phyloP scores from a whole-genome alignment of 164 flowering plant species.

The Sextonia rubra region DNA sequence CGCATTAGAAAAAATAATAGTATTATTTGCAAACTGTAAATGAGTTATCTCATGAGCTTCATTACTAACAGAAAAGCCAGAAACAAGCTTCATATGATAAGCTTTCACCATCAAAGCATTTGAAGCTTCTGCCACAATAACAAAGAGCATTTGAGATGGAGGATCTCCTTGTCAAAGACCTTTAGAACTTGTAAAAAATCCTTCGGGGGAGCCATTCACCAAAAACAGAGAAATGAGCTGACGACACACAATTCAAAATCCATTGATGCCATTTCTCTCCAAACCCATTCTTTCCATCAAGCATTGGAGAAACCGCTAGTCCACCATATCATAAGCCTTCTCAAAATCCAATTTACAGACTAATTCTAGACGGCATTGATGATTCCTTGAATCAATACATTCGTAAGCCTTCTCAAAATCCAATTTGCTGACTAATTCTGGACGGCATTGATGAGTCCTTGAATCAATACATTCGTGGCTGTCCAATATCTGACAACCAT shows the following conservation, averaged over 20 bases:
- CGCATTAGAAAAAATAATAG: background rate
- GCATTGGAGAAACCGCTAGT: background rate
- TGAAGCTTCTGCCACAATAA: background rate
- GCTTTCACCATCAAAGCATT: background rate
- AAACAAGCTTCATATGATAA: background rate
- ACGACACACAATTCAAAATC: background rate
- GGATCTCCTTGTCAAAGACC: constrained; percentile 1
- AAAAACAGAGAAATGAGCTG: background rate
- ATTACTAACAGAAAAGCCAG: background rate
- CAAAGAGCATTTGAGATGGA: background rate
- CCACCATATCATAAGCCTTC: background rate
- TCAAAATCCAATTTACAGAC: background rate
- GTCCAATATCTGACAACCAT: no score
- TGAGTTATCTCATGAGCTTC: background rate
- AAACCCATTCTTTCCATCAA: background rate
- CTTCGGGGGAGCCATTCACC: background rate
- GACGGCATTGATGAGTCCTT: background rate
- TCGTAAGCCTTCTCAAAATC: background rate
- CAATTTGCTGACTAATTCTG: background rate
- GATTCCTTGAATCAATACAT: background rate
- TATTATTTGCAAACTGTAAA: background rate
- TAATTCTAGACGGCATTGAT: background rate
- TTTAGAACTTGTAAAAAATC: background rate
- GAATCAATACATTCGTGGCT: background rate
- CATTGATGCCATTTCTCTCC: background rate